Base-by-base conservation (phyloP, 495 filamentous ascomycete genomes). In the Daldinia bambusicola region DNA sequence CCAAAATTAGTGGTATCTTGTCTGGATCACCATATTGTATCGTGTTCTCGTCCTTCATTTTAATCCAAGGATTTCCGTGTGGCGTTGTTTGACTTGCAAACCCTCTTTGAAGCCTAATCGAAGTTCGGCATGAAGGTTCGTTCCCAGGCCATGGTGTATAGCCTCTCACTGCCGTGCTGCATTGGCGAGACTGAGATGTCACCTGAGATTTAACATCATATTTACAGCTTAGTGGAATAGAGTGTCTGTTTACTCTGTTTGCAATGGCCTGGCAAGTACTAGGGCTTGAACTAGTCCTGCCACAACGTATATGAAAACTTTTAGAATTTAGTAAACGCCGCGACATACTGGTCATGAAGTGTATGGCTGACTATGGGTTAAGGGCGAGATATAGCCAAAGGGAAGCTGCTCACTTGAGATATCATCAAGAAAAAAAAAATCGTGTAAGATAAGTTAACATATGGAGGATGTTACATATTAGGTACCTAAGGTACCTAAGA, bases 41-140 rank as follows among this genome's bases (percentile, higher is more conserved):
- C 13, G 53, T 38, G 16, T 37, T 16, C 2, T 18, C 32, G 31
- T 56, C 32, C 31, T 13, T 31, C 26, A 38, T 2, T 14, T 14
- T 22, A 14, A 53, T 14, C 13, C 13, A 14, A 14, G 26, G 22
- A 13, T 18, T 22, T 30, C 30, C n/a, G 13, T 31, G 37, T 2
- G 4, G 37, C 5, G 4, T 7, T 45, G 32, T 1, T 8, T 20
- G 18, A 18, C 7, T 22, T 48, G 18, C n/a, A 2, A 59, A 14
- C 18, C 53, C 9, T 40, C 60, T 58, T 59, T 53, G 63, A 43
- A 26, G 37, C 22, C 26, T n/a, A 18, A 53, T 58, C 22, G 34
- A 36, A 36, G 8, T 13, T 2, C 10, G 36, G 13, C 43, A n/a
- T n/a, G 3, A 26, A 22, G 18, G 10, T 22, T 12, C 6, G 8